Evolutionary conservation across 2,329 filamentous ascomycete genomes (phyloP), one percentile per base, ranked within the genome.

Genomic region (Claviceps pusilla): DNA sequence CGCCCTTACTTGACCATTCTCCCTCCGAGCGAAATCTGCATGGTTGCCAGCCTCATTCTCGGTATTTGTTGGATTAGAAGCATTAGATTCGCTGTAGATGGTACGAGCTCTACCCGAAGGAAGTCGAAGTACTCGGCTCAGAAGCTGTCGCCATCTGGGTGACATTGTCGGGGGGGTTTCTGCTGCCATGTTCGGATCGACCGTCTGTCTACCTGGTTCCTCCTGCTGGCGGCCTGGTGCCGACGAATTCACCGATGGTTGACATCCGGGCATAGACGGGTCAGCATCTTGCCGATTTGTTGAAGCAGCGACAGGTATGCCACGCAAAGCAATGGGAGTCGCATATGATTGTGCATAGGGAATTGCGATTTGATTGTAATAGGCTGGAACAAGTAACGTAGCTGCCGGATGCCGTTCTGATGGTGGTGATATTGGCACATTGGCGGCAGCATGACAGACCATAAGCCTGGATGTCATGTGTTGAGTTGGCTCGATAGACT

Each of bases 71-170:
- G 47, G 57, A 33, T 60, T 59, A 29, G 54, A 59, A 14, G 59
- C 56, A 7, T 39, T 24, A 2, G 66, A 66, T n/a, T 58, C 60
- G 43, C 60, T 67, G 33, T 59, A 59, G 50, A 71, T 65, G 1
- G 69, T 71, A 0, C 66, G 70, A 7, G 66, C 68, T 54, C 60
- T 65, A 5, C 69, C 69, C 1, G 61, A 19, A 2, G 67, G 67
- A 14, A 68, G 51, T 4, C 58, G 60, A 35, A 70, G 59, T 1
- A 59, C 57, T 11, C 59, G 60, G 50, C 57, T 50, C 1, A 70
- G 10, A 14, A 62, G 56, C 47, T 66, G 65, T 28, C 58, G 56
- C 65, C 65, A 68, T 6, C 55, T 59, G 29, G 58, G 56, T 7
- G 45, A 31, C 39, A n/a, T n/a, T 64, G 57, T 10, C 55, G 41